Conservation (phyloP, 805 yeast species). For the Candida palmyrensis region DNA sequence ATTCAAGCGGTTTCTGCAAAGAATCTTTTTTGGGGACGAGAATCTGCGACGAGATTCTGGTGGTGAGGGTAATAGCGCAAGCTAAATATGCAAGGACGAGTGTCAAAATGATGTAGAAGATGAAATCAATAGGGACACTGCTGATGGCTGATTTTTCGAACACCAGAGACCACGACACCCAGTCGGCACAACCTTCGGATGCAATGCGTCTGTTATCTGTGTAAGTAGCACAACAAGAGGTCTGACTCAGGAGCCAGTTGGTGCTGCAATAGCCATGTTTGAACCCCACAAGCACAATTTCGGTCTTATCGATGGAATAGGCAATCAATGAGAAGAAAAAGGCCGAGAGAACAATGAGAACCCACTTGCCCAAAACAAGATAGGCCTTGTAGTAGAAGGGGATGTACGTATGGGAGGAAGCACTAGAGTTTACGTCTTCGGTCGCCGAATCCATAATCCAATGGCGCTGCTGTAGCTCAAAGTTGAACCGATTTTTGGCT, state of each 20-base stretch:
- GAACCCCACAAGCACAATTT: conserved; percentile 44
- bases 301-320: conserved; percentile 42
- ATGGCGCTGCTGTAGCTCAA: conserved; percentile 29
- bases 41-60: conserved; percentile 34
- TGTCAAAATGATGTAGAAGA: conserved; percentile 32
- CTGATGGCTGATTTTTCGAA: conserved; percentile 11
- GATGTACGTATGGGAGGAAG: conserved; percentile 7
- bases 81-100: conserved; percentile 40
- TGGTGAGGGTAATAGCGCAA: conserved; percentile 40
- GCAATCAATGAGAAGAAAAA: conserved; percentile 46
- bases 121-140: conserved; percentile 22
- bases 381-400: conserved; percentile 21
- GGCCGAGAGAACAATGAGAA: conserved; percentile 42
- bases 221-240: conserved; percentile 35
- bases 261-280: conserved; percentile 47
- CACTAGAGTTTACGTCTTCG: conserved; percentile 1
- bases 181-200: conserved; percentile 25
- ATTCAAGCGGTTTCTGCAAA: not conserved
- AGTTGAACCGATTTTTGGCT: conserved; percentile 37
- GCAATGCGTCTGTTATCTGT: conserved; percentile 8
- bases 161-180: conserved; percentile 42
- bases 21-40: conserved; percentile 3
- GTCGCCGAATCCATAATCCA: conserved; percentile 10
- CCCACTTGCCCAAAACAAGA: conserved; percentile 44
- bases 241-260: conserved; percentile 40